These are phyloP conservation scores for Endogone sp. DNA, from an alignment of 192 early-diverging fungal species.

Conservation along the genomic window DNA sequence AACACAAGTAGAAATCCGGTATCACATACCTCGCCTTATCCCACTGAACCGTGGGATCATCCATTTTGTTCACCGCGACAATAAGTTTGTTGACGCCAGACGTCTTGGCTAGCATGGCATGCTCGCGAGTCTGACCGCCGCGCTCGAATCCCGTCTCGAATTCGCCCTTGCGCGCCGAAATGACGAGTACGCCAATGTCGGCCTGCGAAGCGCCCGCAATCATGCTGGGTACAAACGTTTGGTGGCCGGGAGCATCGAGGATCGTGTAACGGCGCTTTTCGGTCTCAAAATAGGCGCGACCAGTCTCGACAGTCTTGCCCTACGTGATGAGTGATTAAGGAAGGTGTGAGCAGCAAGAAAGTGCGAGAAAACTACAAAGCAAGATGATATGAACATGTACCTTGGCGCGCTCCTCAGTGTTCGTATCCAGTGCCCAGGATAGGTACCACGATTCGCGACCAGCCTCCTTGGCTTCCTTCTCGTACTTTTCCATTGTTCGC, in stretches of 20 bases:
- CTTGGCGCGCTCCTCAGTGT: conserved; percentile 95
- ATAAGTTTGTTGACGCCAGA: conserved; percentile 92
- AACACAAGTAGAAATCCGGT: neutral
- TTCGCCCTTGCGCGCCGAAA: conserved; percentile 98
- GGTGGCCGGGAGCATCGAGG: conserved; percentile 98
- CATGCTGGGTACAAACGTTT: conserved; percentile 98
- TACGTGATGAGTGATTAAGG: conserved; percentile 24
- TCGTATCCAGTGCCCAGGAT: conserved; percentile 98
- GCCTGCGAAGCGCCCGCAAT: conserved; percentile 95
- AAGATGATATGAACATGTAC: conserved; percentile 17
- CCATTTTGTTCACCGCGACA: conserved; percentile 99
- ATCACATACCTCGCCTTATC: conserved; percentile 63
- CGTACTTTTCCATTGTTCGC: conserved; percentile 99
- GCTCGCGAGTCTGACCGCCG: conserved; percentile 98
- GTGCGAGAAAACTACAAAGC: neutral
- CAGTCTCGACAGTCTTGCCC: conserved; percentile 99
- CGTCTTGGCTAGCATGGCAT: conserved; percentile 94
- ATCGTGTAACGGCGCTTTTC: conserved; percentile 94
- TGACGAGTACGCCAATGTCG: conserved; percentile 91
- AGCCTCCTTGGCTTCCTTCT: conserved; percentile 96
- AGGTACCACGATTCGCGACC: conserved; percentile 98
- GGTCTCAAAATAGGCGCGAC: conserved; percentile 97
- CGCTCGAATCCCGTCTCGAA: conserved; percentile 99
- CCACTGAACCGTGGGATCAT: conserved; percentile 95
- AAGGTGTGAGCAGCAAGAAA: neutral